phyloP scores from a whole-genome alignment of 352 stramenopile species.

The Thraustochytrium striatum region DNA sequence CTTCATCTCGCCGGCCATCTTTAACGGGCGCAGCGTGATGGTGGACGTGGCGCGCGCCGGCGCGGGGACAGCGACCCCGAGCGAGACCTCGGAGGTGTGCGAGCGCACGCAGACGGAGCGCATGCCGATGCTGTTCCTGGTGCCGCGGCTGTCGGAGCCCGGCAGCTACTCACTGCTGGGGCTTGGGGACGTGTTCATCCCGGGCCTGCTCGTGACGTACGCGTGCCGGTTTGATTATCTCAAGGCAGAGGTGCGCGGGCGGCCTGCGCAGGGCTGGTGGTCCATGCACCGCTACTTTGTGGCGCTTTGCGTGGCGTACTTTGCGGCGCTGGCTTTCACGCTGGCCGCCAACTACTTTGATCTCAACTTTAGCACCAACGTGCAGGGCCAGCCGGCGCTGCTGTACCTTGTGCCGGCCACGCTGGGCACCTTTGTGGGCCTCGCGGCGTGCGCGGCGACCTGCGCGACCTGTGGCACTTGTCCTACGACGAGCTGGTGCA shows the following conservation, averaged over 20 bases:
- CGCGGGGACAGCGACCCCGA: neutral
- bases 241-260: neutral
- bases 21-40: constrained; percentile 74
- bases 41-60: constrained; percentile 74
- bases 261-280: neutral
- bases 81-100: neutral
- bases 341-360: constrained; percentile 55
- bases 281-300: constrained; percentile 38
- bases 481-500: constrained; percentile 29
- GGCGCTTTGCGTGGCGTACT: constrained; percentile 38
- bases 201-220: constrained; percentile 61
- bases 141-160: constrained; percentile 72
- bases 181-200: constrained; percentile 74
- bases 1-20: constrained; percentile 72
- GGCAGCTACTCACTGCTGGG: constrained; percentile 68
- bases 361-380: constrained; percentile 54
- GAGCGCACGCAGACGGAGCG: constrained; percentile 55
- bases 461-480: constrained; percentile 12
- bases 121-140: constrained; percentile 73
- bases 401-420: constrained; percentile 71
- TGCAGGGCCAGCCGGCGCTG: constrained; percentile 69
- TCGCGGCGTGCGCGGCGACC: constrained; percentile 28
- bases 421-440: constrained; percentile 13
- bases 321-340: constrained; percentile 23
- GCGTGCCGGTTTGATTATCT: constrained; percentile 43